Evolutionary conservation across 768 basidiomycete species (phyloP).

Genomic region (Pleurotus cornucopiae): DNA sequence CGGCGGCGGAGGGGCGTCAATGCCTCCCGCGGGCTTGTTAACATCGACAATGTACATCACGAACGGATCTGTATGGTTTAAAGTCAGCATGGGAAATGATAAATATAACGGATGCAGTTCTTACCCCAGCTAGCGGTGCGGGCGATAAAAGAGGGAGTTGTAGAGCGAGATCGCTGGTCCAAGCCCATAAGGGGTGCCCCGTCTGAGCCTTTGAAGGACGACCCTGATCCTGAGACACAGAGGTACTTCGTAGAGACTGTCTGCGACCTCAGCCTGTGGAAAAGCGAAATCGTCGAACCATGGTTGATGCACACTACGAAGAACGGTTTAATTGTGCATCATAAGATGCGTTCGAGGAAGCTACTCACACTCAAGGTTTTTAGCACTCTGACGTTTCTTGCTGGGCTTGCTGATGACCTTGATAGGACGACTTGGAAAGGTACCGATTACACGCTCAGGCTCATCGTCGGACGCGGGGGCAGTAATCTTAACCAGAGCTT

Average conservation of each 20-base stretch:
- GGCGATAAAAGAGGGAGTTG: slow-evolving; percentile 83
- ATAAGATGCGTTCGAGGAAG: slow-evolving; percentile 11
- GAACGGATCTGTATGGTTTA: slow-evolving; percentile 66
- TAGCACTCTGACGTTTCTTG: slow-evolving; percentile 93
- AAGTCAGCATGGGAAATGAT: background rate
- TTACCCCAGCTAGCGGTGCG: slow-evolving; percentile 87
- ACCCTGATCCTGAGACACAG: slow-evolving; percentile 89
- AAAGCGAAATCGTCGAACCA: slow-evolving; percentile 91
- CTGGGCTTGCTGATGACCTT: slow-evolving; percentile 98
- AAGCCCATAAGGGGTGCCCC: slow-evolving; percentile 82
- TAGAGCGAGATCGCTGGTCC: slow-evolving; percentile 64
- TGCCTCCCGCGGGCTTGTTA: slow-evolving; percentile 72
- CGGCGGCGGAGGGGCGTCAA: slow-evolving; percentile 75
- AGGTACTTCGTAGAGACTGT: slow-evolving; percentile 96
- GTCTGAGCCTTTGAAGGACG: slow-evolving; percentile 91
- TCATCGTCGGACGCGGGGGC: slow-evolving; percentile 78
- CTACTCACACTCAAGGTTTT: slow-evolving; percentile 84
- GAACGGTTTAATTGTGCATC: slow-evolving; percentile 7
- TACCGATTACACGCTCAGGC: slow-evolving; percentile 79
- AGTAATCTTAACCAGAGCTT: slow-evolving; percentile 86
- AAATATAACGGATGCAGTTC: slow-evolving; percentile 18
- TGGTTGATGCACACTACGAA: slow-evolving; percentile 86
- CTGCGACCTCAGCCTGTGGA: slow-evolving; percentile 94
- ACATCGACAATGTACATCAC: slow-evolving; percentile 98
- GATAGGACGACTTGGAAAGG: slow-evolving; percentile 92